Evolutionary conservation across 768 basidiomycete species (phyloP), one percentile per base, ranked within the genome.

Genomic region (Agaricus blazei): DNA sequence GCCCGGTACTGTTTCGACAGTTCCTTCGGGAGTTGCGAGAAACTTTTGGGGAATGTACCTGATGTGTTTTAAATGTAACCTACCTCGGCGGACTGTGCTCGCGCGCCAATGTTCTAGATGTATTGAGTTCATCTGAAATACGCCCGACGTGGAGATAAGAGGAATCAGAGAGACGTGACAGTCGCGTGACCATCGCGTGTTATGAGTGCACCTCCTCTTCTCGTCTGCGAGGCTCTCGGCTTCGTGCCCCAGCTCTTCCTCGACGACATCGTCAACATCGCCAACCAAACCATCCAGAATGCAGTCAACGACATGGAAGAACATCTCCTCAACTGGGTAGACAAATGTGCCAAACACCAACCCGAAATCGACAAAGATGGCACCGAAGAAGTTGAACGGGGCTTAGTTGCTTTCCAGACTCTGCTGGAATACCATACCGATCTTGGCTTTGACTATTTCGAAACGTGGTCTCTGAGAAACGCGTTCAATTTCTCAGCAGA

Each of bases 361-460:
- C 69, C 72, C 41, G 63, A 59, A 6, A 64, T 73, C 37, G 65
- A 54, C 15, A 49, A 58, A 1, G 61, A 65, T 65, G 48, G 75
- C 68, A 84, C 75, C 9, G 81, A 86, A 55, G 87, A 90, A 58
- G 77, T 88, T 23, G 85, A 87, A 60, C 83, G 91, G 70, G 93
- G 92, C 2, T 70, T 93, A 1, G 87, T 91, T 48, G 80, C 89
- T 24, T 91, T 96, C 59, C 90, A 95, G 67, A 94, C 93, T 0
- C 77, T 95, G 43, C 77, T 97, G 12, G 90, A 94, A 64, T 84
- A 84, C 52, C 93, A 94, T 61, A 86, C 90, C 43, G 93, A 97
- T 64, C 79, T 91, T 44, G 93, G 93, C 0, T 91, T 95, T 57
- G 93, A 97, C 67, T 89, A 87, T 65, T 90, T 97, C 62, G 93